Conservation (phyloP, 163 green algal species). For the Chlorella variabilis region DNA sequence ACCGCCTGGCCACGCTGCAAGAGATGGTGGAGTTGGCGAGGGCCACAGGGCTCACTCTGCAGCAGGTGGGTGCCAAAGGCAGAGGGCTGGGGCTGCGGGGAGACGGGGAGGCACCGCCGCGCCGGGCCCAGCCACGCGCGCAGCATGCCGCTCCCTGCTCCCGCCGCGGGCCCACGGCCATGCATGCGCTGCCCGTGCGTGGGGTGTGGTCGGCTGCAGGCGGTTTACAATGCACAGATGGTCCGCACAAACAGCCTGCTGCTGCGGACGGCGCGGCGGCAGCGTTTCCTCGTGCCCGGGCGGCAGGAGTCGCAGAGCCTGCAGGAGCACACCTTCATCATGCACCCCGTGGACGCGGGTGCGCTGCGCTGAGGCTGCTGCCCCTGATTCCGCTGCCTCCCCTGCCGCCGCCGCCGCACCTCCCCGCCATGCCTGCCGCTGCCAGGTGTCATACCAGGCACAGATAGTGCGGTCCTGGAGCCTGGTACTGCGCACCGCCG, state of each 20-base stretch:
- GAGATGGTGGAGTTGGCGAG: conserved; percentile 85
- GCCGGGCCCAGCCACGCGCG: too few species aligned
- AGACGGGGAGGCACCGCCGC: too few species aligned
- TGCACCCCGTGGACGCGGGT: conserved; percentile 80
- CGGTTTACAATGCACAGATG: conserved; percentile 68
- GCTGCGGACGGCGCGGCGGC: conserved; percentile 69
- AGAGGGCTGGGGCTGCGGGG: too few species aligned
- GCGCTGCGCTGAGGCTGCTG: neutral
- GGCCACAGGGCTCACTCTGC: conserved; percentile 77
- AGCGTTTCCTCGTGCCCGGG: conserved; percentile 68
- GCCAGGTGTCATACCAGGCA: neutral
- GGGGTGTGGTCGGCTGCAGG: conserved; percentile 18
- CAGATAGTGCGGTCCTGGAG: neutral
- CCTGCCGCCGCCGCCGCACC: neutral
- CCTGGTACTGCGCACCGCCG: neutral
- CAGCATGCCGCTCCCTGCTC: too few species aligned
- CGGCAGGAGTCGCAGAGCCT: conserved; percentile 57
- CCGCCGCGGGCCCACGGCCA: too few species aligned
- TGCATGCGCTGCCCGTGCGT: neutral
- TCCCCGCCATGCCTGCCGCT: neutral
- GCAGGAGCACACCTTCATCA: conserved; percentile 77
- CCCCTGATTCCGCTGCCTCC: neutral
- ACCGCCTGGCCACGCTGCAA: conserved; percentile 71
- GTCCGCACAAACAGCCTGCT: conserved; percentile 80
- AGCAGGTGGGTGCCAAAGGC: neutral